These are phyloP conservation scores for Sporobolomyces roseus DNA, from an alignment of 768 basidiomycete species.

Conservation along the genomic window DNA sequence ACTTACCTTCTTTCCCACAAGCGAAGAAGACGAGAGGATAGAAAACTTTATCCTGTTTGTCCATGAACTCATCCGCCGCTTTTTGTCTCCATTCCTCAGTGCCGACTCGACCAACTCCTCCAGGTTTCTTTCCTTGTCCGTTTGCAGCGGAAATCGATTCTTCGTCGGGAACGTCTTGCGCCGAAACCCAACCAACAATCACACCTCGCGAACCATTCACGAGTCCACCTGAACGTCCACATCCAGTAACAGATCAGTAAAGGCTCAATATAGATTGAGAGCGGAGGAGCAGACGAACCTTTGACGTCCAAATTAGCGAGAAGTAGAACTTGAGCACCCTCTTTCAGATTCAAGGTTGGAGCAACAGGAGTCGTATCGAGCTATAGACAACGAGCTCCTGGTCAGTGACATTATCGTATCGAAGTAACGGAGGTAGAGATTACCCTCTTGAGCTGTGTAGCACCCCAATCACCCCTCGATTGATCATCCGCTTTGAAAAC, in stretches of 20 bases:
- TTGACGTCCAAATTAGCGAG: conserved; percentile 49
- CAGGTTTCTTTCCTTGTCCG: background rate
- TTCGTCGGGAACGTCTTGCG: conserved; percentile 10
- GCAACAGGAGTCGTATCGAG: conserved; percentile 48
- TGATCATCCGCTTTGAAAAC: conserved; percentile 46
- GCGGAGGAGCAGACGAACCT: background rate
- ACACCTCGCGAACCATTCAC: conserved; percentile 39
- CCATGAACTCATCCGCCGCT: conserved; percentile 27
- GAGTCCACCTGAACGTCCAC: conserved; percentile 20
- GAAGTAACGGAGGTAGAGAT: conserved; percentile 12
- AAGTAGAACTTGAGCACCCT: conserved; percentile 51
- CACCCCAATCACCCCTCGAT: conserved; percentile 40
- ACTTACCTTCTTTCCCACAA: conserved; percentile 22
- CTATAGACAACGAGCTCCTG: background rate
- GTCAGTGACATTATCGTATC: background rate
- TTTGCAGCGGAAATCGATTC: background rate
- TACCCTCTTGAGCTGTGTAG: conserved; percentile 42
- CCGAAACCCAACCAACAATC: conserved; percentile 38
- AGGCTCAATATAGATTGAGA: too few species aligned
- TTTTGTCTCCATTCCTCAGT: conserved; percentile 38
- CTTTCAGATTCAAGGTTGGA: conserved; percentile 45
- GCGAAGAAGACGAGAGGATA: conserved; percentile 37
- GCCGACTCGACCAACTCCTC: conserved; percentile 13
- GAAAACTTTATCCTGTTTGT: conserved; percentile 22
- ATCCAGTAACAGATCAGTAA: background rate